Evolutionary conservation across 345 rosid species (phyloP), one percentile per base, ranked within the genome.

Genomic region (Boechera divaricarpa): DNA sequence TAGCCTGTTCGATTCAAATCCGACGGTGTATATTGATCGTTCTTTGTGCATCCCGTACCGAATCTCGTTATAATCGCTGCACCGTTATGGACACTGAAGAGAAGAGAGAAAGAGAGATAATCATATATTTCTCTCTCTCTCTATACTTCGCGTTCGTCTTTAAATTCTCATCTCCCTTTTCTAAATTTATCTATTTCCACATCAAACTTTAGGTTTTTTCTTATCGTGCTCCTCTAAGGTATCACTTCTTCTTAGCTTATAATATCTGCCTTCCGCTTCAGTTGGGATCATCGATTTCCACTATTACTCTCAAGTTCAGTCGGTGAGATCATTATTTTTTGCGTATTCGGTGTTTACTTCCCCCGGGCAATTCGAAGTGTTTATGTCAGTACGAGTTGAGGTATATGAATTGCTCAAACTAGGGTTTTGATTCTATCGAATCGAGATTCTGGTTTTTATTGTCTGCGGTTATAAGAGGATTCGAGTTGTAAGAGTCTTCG

Each of bases 121-220:
- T 15, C 48, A 53, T 12, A n/a, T 29, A 15, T 72, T 47, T 51
- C 41, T 38, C 41, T 36, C 39, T 7, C 39, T 36, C 39, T 36
- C 42, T 38, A 15, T 56, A 21, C 52, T 75, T 45, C 78, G 26
- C 79, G 33, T 65, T 65, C 78, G 72, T 74, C 59, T 74, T 56
- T 21, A 21, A 21, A 21, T 21, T 67, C 59, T 56, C 55, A 4
- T 53, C 59, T 12, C 7, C 42, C 42, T 71, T 45, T 59, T 33
- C 24, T 71, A 62, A 28, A 21, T 58, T 55, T 65, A 44, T 28
- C 29, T 2, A 28, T 2, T 28, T 28, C 29, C 3, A 28, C 29
- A 28, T 57, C 48, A 31, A 54, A 13, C 1, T 64, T 44, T 13
- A 47, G 58, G 38, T 1, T 21, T 74, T 32, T n/a, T 7, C 13